Base-by-base conservation (phyloP, 2,329 filamentous ascomycete species). In the Pseudocercospora pini-densiflorae region DNA sequence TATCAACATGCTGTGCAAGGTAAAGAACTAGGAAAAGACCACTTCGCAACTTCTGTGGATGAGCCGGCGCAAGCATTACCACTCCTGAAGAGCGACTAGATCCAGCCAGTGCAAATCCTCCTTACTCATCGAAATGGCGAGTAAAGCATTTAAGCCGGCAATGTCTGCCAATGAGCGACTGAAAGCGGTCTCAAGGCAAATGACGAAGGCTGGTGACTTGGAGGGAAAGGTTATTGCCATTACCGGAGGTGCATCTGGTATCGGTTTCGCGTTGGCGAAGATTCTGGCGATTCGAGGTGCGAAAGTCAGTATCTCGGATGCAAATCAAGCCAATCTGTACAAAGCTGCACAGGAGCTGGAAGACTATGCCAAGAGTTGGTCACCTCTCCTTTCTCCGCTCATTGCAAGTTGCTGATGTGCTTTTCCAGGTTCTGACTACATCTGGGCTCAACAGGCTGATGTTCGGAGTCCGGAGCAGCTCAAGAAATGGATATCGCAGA, bases 161-260 rank as follows among this genome's bases (percentile, higher is more conserved):
- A 24, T 54, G 49, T 54, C 49, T 24, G 49, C 49, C 19, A 54
- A 54, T 16, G 49, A 23, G 49, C 49, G 49, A 29, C 49, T 54
- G 7, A 54, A 27, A 27, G 49, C 49, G 10, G 24, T 54, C 14
- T 24, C 49, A 3, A 54, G 23, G 6, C 49, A 54, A 24, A 14
- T 54, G 49, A 31, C 49, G 3, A 24, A 29, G 16, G 49, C 49
- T 24, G 21, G 49, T 24, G 49, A 54, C 24, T 53, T 63, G 40
- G 61, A 76, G 65, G 73, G 74, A 66, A 84, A 82, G 72, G 78
- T 84, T 31, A 79, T 84, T 61, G 81, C 81, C 61, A 74, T 86
- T 24, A 86, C 84, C 2, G 84, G 84, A 36, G 80, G 79, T 2
- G 80, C 79, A 2, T 79, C 78, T 2, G 84, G 84, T 9, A 86